Base-by-base conservation (phyloP, 2,329 filamentous ascomycete species). In the Chaetomiaceae sp. region DNA sequence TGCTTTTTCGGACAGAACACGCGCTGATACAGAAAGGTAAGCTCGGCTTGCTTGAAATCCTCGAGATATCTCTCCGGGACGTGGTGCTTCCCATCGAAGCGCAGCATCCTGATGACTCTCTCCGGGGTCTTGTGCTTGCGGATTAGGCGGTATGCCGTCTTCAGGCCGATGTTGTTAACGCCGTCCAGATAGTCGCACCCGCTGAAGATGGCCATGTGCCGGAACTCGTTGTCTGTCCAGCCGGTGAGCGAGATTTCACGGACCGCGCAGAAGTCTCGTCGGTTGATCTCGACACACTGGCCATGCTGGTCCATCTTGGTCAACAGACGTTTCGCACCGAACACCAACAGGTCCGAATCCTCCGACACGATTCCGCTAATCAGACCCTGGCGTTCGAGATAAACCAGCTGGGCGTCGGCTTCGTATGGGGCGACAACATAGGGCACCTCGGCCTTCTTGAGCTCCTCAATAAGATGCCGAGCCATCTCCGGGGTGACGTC, bases 401-500 rank as follows among this genome's bases (percentile, higher is more conserved):
- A 98, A 20, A 89, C 90, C 58, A 98, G 76, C 65, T 98, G 91
- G n/a, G 91, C 84, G 65, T 98, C 93, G 38, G 93, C 93, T 71
- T 98, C 93, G 67, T 96, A 98, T 0, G 93, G 93, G 1, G 93
- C 93, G 15, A 98, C 94, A 45, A 98, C 75, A 62, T 95, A 97
- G 47, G 88, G 78, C 14, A 98, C 76, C 32, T 81, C 76, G 59
- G 83, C 71, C 59, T 80, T 79, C 68, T 94, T 96, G 58, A 97
- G 74, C 63, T 95, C 88, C 56, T 96, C 89, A 48, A 98, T 98
- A 43, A 97, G 70, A 55, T 86, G 77, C 6, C 87, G 81, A 7
- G 93, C 93, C 94, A 98, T 98, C 59, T 93, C 83, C 2, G 94
- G 91, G 2, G 93, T 97, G 30, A 98, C 83, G 64, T 98, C 93